Base-by-base conservation (phyloP, 2,329 filamentous ascomycete species). In the Talaromyces atroroseus region DNA sequence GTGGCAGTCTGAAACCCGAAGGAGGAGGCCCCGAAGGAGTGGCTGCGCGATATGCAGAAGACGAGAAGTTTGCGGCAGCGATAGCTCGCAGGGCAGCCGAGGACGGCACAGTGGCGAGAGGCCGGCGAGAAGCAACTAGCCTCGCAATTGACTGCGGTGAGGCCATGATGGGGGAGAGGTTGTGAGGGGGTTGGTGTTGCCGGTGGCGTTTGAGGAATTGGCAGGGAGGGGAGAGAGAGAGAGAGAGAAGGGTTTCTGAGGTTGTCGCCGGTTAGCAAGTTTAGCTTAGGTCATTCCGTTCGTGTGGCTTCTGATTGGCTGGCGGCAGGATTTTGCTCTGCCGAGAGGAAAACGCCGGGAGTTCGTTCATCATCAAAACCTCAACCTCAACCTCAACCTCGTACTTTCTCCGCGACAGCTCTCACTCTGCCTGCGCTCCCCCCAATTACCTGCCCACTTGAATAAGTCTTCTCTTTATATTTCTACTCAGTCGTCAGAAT, bases 21-120 rank as follows among this genome's bases (percentile, higher is more conserved):
- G 90, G 88, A 63, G 90, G 90, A 64, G 89, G 85, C 49, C 92
- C 90, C 62, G 82, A 80, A 61, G 90, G 90, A 49, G 89, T 78
- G 66, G 82, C 82, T 70, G 77, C 73, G 67, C 78, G 78, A 63
- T 70, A 85, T 63, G 87, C 84, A 64, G 78, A 81, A 64, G 82
- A 83, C 60, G 82, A 85, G 78, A 87, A 86, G 74, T 79, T 76
- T 74, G 79, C 78, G 72, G 77, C 76, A 65, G 78, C 75, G 74
- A 74, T 63, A 63, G 73, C 64, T 49, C 66, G 65, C 61, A 71
- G 66, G 46, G 68, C 64, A 18, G 70, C 66, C 49, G 68, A 63
- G 58, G 67, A 59, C 52, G 67, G 59, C 51, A 64, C 54, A 58
- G 58, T 61, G 58, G 62, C 64, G 24, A 68, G 62, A 52, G 69